phyloP scores from a whole-genome alignment of 768 basidiomycete species.

The Leccinellum luteum region DNA sequence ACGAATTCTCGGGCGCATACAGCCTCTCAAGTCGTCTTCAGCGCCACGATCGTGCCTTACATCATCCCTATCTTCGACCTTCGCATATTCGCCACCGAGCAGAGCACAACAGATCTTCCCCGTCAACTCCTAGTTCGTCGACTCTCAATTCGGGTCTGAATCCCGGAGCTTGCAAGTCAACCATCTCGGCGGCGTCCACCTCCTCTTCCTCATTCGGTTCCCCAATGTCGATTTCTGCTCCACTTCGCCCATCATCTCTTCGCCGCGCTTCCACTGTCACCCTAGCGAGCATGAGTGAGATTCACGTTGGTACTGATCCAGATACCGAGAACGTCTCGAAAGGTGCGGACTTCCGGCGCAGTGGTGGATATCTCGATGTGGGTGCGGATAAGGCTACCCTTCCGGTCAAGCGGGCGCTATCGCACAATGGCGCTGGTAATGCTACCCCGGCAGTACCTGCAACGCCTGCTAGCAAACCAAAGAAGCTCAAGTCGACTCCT shows the following conservation, averaged over 20 bases:
- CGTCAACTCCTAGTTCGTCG: conserved; percentile 64
- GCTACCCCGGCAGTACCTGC: neutral
- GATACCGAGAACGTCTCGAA: conserved; percentile 13
- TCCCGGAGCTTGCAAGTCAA: conserved; percentile 28
- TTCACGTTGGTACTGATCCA: conserved; percentile 3
- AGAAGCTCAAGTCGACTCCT: conserved; percentile 11
- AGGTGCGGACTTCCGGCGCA: conserved; percentile 8
- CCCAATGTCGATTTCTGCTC: conserved; percentile 36
- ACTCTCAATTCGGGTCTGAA: conserved; percentile 51
- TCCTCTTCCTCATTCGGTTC: conserved; percentile 36
- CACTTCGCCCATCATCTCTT: conserved; percentile 45
- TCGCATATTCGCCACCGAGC: conserved; percentile 27
- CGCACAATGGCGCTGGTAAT: conserved; percentile 39
- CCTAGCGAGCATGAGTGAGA: conserved; percentile 21
- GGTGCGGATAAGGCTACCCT: conserved; percentile 20
- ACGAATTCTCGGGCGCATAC: conserved; percentile 17
- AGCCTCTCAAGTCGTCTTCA: conserved; percentile 70
- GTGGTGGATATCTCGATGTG: conserved; percentile 16
- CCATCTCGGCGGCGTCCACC: conserved; percentile 24
- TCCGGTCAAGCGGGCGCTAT: conserved; percentile 48
- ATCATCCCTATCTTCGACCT: conserved; percentile 56
- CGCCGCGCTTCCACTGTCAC: conserved; percentile 35
- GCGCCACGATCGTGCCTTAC: conserved; percentile 57
- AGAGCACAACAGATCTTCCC: conserved; percentile 24
- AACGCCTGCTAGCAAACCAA: conserved; percentile 16